A percentile compares a stretch with the other conserved stretches of the same genome.
Conservation (phyloP, 1,139 yeast species). For the Yamadazyma mexicana region DNA sequence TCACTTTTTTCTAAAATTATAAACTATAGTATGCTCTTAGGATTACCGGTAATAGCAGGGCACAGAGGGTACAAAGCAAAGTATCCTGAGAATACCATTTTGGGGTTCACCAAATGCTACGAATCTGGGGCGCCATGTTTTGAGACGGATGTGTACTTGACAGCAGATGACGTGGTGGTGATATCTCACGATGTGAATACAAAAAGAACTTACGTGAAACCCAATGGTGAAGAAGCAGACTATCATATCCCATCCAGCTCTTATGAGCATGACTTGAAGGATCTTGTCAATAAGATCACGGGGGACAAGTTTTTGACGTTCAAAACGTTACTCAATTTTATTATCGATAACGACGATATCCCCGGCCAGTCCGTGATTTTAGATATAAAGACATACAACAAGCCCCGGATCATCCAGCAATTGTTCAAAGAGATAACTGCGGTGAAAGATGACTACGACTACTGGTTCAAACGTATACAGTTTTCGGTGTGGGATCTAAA, state of each 20-base stretch:
- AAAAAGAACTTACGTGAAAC: slow-evolving; percentile 56
- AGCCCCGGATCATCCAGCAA: slow-evolving; percentile 54
- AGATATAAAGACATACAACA: slow-evolving; percentile 77
- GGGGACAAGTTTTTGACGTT: slow-evolving; percentile 67
- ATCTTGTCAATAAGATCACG: slow-evolving; percentile 52
- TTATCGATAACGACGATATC: slow-evolving; percentile 34
- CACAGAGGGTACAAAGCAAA: slow-evolving; percentile 57
- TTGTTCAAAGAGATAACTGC: slow-evolving; percentile 50
- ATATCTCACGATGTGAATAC: slow-evolving; percentile 73
- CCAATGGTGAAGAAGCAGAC: slow-evolving; percentile 40
- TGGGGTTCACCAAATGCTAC: slow-evolving; percentile 71
- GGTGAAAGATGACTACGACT: slow-evolving; percentile 50
- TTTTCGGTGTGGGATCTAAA: slow-evolving; percentile 82
- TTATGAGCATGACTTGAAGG: slow-evolving; percentile 42
- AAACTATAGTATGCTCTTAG: neutral
- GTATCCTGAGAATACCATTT: slow-evolving; percentile 77
- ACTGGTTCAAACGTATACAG: slow-evolving; percentile 69
- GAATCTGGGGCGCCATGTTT: slow-evolving; percentile 68
- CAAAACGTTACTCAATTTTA: slow-evolving; percentile 59
- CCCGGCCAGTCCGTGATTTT: slow-evolving; percentile 54
- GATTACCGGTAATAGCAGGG: slow-evolving; percentile 37
- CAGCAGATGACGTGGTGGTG: slow-evolving; percentile 70
- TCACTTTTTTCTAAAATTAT: too few relatives aligned
- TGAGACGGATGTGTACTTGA: slow-evolving; percentile 84
- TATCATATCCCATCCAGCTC: slow-evolving; percentile 40